These are phyloP conservation scores for Nepenthes mirabilis DNA, from an alignment of 148 eudicot genomes.

Conservation along the genomic window DNA sequence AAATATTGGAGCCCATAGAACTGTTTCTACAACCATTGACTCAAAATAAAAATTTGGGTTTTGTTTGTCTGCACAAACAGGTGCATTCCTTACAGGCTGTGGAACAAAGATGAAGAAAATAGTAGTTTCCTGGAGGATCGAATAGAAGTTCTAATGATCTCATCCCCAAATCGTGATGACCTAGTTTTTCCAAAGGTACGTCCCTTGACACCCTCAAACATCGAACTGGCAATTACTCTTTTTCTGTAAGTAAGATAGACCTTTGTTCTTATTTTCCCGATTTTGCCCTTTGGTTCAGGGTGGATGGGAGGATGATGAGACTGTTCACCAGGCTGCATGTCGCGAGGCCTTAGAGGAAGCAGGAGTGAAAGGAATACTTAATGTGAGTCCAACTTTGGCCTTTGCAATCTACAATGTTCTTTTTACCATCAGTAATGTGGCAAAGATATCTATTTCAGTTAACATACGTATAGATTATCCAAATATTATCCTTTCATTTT, in stretches of 20 bases:
- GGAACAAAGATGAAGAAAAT: constrained; percentile 5
- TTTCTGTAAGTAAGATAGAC: neutral
- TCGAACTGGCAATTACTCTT: neutral
- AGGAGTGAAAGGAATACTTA: constrained; percentile 33
- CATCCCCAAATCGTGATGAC: constrained; percentile 28
- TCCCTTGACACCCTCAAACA: too few relatives aligned
- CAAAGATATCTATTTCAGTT: too few relatives aligned
- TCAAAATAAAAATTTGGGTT: neutral
- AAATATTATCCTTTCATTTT: too few relatives aligned
- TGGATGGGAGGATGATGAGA: constrained; percentile 50
- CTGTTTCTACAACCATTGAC: neutral
- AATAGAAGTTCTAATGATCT: constrained; percentile 30
- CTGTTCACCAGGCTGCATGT: constrained; percentile 38
- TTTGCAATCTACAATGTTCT: neutral
- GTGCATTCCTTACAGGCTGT: constrained; percentile 25
- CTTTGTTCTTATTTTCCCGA: neutral
- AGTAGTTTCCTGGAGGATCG: constrained; percentile 10
- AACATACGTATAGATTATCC: too few relatives aligned
- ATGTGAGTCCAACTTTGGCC: constrained; percentile 11
- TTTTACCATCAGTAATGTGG: neutral
- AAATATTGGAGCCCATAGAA: neutral
- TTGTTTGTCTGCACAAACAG: constrained; percentile 7
- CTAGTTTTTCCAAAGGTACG: constrained; percentile 39
- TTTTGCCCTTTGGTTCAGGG: constrained; percentile 14
- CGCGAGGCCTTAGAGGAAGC: constrained; percentile 54